A percentile compares a stretch with the other conserved stretches of the same genome.
Conservation (phyloP, 148 eudicot species). For the Pharnaceum exiguum region DNA sequence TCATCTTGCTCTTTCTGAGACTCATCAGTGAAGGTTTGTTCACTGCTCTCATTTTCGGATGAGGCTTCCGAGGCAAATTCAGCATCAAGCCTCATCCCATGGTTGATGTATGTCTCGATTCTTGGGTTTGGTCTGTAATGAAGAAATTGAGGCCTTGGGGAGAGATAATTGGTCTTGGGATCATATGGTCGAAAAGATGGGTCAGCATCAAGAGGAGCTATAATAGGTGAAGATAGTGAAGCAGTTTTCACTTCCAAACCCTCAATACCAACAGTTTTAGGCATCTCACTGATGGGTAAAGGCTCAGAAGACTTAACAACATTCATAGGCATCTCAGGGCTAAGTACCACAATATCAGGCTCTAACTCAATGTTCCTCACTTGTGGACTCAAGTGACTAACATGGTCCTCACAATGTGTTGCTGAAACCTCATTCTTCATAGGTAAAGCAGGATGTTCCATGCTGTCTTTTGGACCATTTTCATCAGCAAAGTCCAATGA, state of each 20-base stretch:
- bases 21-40: conserved; percentile 36
- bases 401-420: conserved; percentile 20
- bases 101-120: conserved; percentile 38
- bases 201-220: conserved; percentile 72
- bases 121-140: conserved; percentile 70
- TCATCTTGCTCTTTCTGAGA: conserved; percentile 34
- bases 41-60: conserved; percentile 54
- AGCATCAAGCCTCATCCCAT: conserved; percentile 43
- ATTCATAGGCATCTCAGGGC: conserved; percentile 33
- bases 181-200: conserved; percentile 75
- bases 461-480: conserved; percentile 11
- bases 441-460: conserved; percentile 2
- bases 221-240: conserved; percentile 28
- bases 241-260: conserved; percentile 4
- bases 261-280: conserved; percentile 16
- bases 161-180: conserved; percentile 75
- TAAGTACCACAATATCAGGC: conserved; percentile 36
- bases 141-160: conserved; percentile 93
- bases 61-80: conserved; percentile 39
- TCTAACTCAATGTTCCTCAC: conserved; percentile 18
- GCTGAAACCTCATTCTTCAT: conserved; percentile 20
- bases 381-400: not conserved
- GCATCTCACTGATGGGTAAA: conserved; percentile 22
- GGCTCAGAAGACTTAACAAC: conserved; percentile 21
- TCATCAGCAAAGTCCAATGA: conserved; percentile 26